These are phyloP conservation scores for Canariomyces notabilis DNA, from an alignment of 2,329 filamentous ascomycete species.

Conservation along the genomic window DNA sequence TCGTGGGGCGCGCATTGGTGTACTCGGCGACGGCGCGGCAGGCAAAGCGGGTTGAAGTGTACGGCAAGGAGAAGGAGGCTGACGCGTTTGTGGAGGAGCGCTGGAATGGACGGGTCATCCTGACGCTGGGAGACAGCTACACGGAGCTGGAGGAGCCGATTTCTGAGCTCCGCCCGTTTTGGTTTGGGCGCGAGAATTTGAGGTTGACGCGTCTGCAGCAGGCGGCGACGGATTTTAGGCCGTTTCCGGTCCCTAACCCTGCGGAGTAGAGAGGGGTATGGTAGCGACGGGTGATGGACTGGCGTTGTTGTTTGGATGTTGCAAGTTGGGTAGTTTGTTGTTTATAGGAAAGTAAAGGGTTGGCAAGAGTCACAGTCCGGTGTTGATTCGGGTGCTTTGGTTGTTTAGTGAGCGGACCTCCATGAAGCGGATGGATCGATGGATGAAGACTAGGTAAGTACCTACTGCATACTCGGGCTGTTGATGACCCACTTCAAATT, in stretches of 20 bases:
- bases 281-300: too few relatives aligned
- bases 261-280: too few relatives aligned
- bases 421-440: too few relatives aligned
- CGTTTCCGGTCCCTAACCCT: background rate
- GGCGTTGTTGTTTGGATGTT: too few relatives aligned
- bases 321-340: too few relatives aligned
- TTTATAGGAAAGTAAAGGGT: too few relatives aligned
- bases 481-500: too few relatives aligned
- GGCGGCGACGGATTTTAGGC: constrained; percentile 27
- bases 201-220: constrained; percentile 29
- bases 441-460: too few relatives aligned
- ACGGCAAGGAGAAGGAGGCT: constrained; percentile 31
- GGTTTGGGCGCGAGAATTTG: constrained; percentile 32
- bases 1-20: constrained; percentile 33
- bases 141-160: constrained; percentile 33
- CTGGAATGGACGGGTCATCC: constrained; percentile 34
- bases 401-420: too few relatives aligned
- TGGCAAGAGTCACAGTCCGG: too few relatives aligned
- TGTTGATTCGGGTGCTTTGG: too few relatives aligned
- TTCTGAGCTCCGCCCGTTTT: constrained; percentile 23
- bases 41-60: constrained; percentile 29
- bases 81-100: constrained; percentile 6
- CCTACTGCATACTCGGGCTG: too few relatives aligned
- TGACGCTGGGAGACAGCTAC: constrained; percentile 33
- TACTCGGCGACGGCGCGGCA: constrained; percentile 35